Conservation (phyloP, 106 monocot species). For the Dioscorea dumetorum region DNA sequence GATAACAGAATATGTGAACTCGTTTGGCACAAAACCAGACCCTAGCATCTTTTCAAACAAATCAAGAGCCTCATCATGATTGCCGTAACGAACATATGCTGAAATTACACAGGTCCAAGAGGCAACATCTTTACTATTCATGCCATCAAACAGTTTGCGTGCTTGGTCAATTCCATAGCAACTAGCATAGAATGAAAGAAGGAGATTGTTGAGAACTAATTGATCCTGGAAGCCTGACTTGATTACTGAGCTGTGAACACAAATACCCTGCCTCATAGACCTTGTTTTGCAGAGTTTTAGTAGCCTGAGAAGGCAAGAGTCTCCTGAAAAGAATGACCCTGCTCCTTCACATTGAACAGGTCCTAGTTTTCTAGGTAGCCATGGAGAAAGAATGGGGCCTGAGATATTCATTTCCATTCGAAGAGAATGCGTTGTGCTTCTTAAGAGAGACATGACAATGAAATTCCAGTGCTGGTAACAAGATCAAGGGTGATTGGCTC, state of each 20-base stretch:
- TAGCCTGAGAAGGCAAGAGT: constrained; percentile 16
- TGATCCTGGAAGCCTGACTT: constrained; percentile 42
- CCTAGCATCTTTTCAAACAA: constrained; percentile 36
- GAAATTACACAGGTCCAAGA: constrained; percentile 68
- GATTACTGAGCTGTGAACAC: constrained; percentile 43
- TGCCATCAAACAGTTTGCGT: constrained; percentile 62
- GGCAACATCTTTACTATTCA: constrained; percentile 46
- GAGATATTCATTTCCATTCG: too few relatives aligned
- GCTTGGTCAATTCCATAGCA: constrained; percentile 9
- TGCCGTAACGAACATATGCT: constrained; percentile 17
- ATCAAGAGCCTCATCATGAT: constrained; percentile 25
- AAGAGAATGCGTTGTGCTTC: too few relatives aligned
- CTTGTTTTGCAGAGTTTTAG: constrained; percentile 31
- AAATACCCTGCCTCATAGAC: constrained; percentile 5
- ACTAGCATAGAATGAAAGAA: constrained; percentile 45
- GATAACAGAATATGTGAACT: constrained; percentile 55
- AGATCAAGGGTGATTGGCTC: too few relatives aligned
- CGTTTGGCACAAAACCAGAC: constrained; percentile 27
- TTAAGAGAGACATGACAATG: too few relatives aligned
- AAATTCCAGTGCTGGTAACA: too few relatives aligned
- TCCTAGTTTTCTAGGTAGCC: too few relatives aligned
- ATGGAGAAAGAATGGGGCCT: too few relatives aligned
- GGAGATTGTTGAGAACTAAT: constrained; percentile 34
- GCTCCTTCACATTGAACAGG: too few relatives aligned
- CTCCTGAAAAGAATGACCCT: neutral